Conservation (phyloP, 441 rosid species). For the Biscutella auriculata region DNA sequence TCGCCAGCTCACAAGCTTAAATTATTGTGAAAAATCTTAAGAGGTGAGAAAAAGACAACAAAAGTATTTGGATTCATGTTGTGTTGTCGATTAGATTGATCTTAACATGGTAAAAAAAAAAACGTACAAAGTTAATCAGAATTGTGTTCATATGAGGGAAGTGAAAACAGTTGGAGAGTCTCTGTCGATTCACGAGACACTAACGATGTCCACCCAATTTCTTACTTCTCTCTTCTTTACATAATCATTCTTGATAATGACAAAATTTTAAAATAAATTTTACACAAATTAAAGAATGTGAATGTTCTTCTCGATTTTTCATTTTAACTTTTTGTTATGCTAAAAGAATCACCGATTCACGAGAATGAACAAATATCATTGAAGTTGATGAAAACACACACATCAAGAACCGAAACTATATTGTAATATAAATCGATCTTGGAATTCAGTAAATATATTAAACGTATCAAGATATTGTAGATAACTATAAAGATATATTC, state of each 20-base stretch:
- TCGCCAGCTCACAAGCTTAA: slow-evolving; percentile 15
- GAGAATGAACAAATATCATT: background rate
- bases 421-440: no score
- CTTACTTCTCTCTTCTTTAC: slow-evolving; percentile 11
- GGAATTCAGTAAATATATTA: no score
- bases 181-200: slow-evolving; percentile 26
- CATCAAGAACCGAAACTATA: background rate
- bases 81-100: slow-evolving; percentile 16
- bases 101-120: background rate
- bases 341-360: slow-evolving; percentile 5
- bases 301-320: slow-evolving; percentile 7
- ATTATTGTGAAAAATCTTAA: slow-evolving; percentile 14
- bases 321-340: background rate
- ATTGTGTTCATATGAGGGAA: no score
- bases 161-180: slow-evolving; percentile 14
- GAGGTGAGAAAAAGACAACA: slow-evolving; percentile 20
- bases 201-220: slow-evolving; percentile 19
- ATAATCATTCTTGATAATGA: slow-evolving; percentile 10
- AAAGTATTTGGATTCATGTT: slow-evolving; percentile 12
- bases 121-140: no score
- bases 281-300: slow-evolving; percentile 10
- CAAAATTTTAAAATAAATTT: background rate
- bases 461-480: no score
- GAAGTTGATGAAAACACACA: background rate
- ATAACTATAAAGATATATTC: no score